Base-by-base conservation (phyloP, 768 basidiomycete species). In the Fibroporia radiculosa region DNA sequence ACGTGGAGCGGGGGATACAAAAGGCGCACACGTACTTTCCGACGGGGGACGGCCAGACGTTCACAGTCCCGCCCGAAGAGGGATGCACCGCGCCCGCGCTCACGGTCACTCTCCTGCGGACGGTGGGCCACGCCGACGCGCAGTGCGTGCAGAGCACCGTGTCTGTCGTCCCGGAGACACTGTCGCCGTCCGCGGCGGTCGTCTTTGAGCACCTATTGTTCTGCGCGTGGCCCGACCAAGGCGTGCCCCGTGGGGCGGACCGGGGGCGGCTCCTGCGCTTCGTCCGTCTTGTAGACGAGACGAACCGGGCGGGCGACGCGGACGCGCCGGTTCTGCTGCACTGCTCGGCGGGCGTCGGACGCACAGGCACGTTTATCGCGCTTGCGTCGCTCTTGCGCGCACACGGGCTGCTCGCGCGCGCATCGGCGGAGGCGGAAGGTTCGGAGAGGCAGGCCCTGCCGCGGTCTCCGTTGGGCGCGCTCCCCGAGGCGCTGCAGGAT, bases 271-370 rank as follows among this genome's bases (percentile, higher is more conserved):
- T 90, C 13, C 61, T 87, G 22, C 63, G 64, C 19, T 89, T 90
- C 57, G 50, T 80, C 34, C 68, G 67, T 7, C 71, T 84, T n/a
- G 84, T 82, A 20, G 82, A 87, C 52, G 57, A 54, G 6, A 64
- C 69, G 34, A 89, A 89, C 62, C 73, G 71, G 48, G 71, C 75
- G 49, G 52, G 67, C 11, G 74, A 82, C 52, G 66, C 74, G 12
- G 80, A 84, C 50, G 83, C 84, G n/a, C 88, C 88, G 0, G 74
- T 86, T 50, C 75, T 93, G 54, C 74, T 88, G 24, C 78, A 85
- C 49, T 93, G 91, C 58, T 91, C 88, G 22, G 91, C 92, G 1
- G 91, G 91, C 3, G 72, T 93, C 47, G 91, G 91, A 3, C 75
- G 91, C 27, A 91, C 91, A 3, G 91, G 91, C 14, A 76, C 89